Conservation (phyloP, 345 rosid species). For the Fremontodendron californicum region DNA sequence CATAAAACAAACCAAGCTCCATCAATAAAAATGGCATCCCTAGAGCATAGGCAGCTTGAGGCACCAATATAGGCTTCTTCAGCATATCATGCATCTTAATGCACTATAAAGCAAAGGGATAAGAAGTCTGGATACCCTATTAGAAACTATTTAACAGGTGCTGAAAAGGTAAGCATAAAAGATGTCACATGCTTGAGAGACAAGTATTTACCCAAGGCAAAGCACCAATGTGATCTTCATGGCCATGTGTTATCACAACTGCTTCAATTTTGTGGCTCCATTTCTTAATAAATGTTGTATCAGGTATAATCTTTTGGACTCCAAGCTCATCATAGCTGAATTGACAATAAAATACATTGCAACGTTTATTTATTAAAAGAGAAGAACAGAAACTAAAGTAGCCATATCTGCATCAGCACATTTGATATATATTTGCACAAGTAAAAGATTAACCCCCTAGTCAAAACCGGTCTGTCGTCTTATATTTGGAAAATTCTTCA, state of each 20-base stretch:
- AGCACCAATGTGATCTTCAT: constrained; percentile 99
- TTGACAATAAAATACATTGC: constrained; percentile 10
- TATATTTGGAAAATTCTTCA: constrained; percentile 10
- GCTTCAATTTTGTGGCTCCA: constrained; percentile 99
- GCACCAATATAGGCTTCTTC: constrained; percentile 14
- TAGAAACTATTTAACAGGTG: background rate
- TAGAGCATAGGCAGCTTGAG: background rate
- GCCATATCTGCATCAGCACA: constrained; percentile 3
- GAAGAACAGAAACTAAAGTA: constrained; percentile 8
- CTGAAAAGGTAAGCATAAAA: background rate
- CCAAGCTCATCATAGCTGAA: constrained; percentile 93
- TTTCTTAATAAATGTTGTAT: constrained; percentile 87
- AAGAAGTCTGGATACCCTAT: background rate
- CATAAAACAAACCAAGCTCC: too few species aligned
- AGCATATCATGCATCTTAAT: too few species aligned
- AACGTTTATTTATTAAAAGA: constrained; percentile 15
- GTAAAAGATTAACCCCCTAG: background rate
- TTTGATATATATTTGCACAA: background rate
- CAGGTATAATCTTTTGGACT: constrained; percentile 90
- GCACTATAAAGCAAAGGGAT: background rate
- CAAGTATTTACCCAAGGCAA: constrained; percentile 91
- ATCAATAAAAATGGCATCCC: background rate
- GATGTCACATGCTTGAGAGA: background rate
- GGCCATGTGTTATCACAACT: constrained; percentile 95
- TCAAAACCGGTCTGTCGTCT: background rate